These are phyloP conservation scores for Solanum aculeatissimum DNA, from an alignment of 305 asterid species.

Conservation along the genomic window DNA sequence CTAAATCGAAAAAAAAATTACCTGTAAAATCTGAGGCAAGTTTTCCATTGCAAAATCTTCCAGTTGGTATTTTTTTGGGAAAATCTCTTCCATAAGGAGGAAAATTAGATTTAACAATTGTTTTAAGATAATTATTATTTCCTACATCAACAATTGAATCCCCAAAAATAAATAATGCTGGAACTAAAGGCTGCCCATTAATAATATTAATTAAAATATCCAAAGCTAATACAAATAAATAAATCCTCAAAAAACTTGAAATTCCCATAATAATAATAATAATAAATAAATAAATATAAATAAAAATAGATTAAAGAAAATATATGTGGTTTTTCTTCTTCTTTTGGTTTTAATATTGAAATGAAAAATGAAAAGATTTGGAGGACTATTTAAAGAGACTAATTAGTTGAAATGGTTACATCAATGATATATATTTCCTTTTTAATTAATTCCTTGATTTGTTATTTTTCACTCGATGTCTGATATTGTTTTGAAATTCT, in stretches of 20 bases:
- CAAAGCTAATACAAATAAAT: background rate
- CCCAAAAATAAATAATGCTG: slow-evolving; percentile 64
- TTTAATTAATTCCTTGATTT: slow-evolving; percentile 5
- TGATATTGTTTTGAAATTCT: background rate
- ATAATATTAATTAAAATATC: background rate
- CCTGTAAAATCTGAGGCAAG: slow-evolving; percentile 90
- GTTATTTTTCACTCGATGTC: background rate
- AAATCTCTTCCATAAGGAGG: slow-evolving; percentile 85
- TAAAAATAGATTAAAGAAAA: background rate
- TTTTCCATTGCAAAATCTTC: slow-evolving; percentile 86
- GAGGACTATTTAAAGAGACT: background rate
- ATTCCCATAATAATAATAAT: background rate
- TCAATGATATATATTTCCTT: slow-evolving; percentile 13
- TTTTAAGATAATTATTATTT: slow-evolving; percentile 69
- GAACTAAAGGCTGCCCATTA: slow-evolving; percentile 56
- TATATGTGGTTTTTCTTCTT: background rate
- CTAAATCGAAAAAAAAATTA: slow-evolving; percentile 8
- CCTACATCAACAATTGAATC: slow-evolving; percentile 81
- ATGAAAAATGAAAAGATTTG: background rate
- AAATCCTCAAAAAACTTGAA: slow-evolving; percentile 1
- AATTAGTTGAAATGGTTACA: slow-evolving; percentile 40
- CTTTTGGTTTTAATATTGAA: background rate
- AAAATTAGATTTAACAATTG: slow-evolving; percentile 71
- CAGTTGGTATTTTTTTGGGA: slow-evolving; percentile 45
- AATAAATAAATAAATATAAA: background rate